Conservation (phyloP, 2,329 filamentous ascomycete species). For the Bipolaris zeicola region DNA sequence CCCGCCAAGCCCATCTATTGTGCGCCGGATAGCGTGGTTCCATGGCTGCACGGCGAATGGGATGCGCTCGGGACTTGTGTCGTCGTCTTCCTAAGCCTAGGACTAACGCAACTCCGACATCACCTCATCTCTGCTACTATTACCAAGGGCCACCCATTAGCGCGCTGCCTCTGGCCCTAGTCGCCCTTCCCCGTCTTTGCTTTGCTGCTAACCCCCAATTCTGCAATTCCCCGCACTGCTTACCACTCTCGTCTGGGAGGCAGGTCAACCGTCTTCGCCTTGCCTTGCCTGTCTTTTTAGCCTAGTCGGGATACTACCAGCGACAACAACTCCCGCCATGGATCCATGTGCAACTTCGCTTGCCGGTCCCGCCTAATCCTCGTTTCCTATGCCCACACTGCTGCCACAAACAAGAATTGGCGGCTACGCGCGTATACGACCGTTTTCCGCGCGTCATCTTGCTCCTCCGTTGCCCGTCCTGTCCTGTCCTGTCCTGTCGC, state of each 20-base stretch:
- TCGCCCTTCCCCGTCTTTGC: constrained; percentile 6
- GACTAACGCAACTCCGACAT: constrained; percentile 13
- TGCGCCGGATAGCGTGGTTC: constrained; percentile 18
- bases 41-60: constrained; percentile 24
- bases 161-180: too few species aligned
- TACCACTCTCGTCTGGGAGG: constrained; percentile 27
- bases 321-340: constrained; percentile 22
- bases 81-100: constrained; percentile 18
- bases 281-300: constrained; percentile 15
- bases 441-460: constrained; percentile 4
- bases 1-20: constrained; percentile 25
- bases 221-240: constrained; percentile 27
- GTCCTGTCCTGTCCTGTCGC: too few species aligned
- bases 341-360: constrained; percentile 7
- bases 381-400: neutral
- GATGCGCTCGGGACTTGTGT: constrained; percentile 22
- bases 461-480: neutral
- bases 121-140: constrained; percentile 2
- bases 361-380: constrained; percentile 1
- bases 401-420: too few species aligned
- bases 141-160: neutral
- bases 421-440: too few species aligned
- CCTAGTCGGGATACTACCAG: constrained; percentile 17
- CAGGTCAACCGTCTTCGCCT: constrained; percentile 15
- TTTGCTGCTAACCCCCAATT: constrained; percentile 1